phyloP scores from a whole-genome alignment of 371 early-diverging fungal species.

The Catenaria anguillulae region DNA sequence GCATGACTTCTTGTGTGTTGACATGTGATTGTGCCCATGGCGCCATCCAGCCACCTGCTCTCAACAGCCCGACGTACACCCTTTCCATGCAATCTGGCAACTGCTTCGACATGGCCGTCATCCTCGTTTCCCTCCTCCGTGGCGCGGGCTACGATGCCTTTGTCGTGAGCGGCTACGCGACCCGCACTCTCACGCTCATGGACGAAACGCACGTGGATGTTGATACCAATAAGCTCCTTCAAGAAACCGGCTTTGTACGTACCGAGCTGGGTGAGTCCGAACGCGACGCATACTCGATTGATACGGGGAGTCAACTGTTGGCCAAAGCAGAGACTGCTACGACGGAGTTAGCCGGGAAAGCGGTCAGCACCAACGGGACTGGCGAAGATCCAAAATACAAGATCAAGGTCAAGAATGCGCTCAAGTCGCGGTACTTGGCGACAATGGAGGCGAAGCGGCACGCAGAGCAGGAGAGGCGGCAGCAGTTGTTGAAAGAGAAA shows the following conservation, averaged over 20 bases:
- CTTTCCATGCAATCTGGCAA: slow-evolving; percentile 27
- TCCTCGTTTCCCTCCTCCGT: slow-evolving; percentile 27
- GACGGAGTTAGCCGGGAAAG: too few relatives aligned
- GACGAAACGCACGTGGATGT: slow-evolving; percentile 25
- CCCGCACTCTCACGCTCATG: slow-evolving; percentile 25
- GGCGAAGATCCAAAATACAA: slow-evolving; percentile 15
- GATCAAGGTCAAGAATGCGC: slow-evolving; percentile 24
- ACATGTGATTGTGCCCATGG: too few relatives aligned
- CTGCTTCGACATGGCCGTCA: slow-evolving; percentile 27
- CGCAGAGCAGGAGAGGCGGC: slow-evolving; percentile 8
- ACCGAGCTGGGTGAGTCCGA: too few relatives aligned
- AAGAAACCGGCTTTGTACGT: slow-evolving; percentile 16
- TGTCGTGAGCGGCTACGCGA: slow-evolving; percentile 34
- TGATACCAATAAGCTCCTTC: neutral
- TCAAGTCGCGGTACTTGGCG: slow-evolving; percentile 23
- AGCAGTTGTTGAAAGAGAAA: slow-evolving; percentile 12
- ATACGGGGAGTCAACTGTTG: neutral
- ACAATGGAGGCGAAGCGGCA: slow-evolving; percentile 24
- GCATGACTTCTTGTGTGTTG: too few relatives aligned
- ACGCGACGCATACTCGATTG: neutral
- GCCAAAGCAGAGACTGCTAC: too few relatives aligned
- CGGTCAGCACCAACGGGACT: neutral
- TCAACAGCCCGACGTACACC: slow-evolving; percentile 25
- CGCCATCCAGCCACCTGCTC: neutral
- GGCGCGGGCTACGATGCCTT: slow-evolving; percentile 42